Base-by-base conservation (phyloP, 2,329 filamentous ascomycete genomes). In the Daldinia sp. region DNA sequence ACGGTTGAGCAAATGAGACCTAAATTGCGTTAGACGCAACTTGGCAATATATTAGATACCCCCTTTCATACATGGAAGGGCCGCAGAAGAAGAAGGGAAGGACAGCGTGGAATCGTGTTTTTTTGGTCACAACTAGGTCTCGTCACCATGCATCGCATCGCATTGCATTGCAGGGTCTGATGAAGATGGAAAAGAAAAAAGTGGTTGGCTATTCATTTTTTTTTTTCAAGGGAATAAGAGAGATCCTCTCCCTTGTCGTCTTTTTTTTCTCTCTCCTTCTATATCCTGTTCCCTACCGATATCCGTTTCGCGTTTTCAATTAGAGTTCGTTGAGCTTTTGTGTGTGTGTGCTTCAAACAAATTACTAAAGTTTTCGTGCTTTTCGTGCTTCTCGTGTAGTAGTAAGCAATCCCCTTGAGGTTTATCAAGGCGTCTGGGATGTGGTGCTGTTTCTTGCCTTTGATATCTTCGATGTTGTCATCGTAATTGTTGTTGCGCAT, bases 1-100 rank as follows among this genome's bases (percentile, higher is more conserved):
- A 71, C 30, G 67, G 70, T 68, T 77, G 63, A 72, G 65, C 53
- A 37, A n/a, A n/a, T 50, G 6, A 44, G 39, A 37, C 12, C 15
- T 50, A 13, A 46, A 13, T 28, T 26, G 37, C 3, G 30, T 26
- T 53, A 44, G 46, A 58, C 51, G 33, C 39, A 46, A 53, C 26
- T 18, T 51, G 37, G 57, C 51, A 23, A 46, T 56, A 35, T 61
- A 55, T 51, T 59, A 63, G 58, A 68, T 68, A 68, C 65, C 68
- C 65, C 60, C 51, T 60, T 58, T 28, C 57, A 53, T 60, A 37
- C 41, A 48, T 13, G 46, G 55, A 61, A 54, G 42, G 50, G 56
- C 54, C 61, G 28, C 44, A 46, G 59, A 7, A 35, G 33, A 7
- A 35, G 33, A 33, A 33, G 30, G 30, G 33, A 62, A 41, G 55